Evolutionary conservation across 2,329 filamentous ascomycete species (phyloP).

Genomic region (Fusarium miscanthi): DNA sequence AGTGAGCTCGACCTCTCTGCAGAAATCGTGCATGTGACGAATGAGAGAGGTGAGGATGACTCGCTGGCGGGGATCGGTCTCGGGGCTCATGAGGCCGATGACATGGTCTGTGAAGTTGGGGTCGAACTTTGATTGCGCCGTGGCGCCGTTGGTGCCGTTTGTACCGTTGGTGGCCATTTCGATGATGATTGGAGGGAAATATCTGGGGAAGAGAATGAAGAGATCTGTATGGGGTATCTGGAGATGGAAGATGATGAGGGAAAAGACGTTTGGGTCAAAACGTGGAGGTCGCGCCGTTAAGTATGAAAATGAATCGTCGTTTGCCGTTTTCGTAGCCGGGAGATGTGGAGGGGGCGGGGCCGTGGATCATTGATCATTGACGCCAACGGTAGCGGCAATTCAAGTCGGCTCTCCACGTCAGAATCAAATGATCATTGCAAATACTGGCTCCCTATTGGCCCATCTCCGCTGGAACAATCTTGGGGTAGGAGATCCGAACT

Average conservation of each 20-base stretch:
- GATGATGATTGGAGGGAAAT: background rate
- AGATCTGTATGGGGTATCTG: slow-evolving; percentile 9
- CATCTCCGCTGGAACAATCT: background rate
- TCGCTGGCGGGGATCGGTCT: slow-evolving; percentile 72
- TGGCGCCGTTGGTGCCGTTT: slow-evolving; percentile 30
- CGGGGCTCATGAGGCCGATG: slow-evolving; percentile 77
- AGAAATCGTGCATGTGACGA: slow-evolving; percentile 81
- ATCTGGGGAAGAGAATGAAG: background rate
- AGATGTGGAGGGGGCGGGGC: slow-evolving; percentile 34
- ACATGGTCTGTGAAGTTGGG: slow-evolving; percentile 81
- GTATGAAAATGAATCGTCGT: background rate
- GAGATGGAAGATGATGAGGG: background rate
- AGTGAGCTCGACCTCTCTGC: slow-evolving; percentile 80
- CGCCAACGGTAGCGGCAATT: slow-evolving; percentile 33
- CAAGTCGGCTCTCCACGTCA: slow-evolving; percentile 33
- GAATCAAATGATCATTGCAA: slow-evolving; percentile 28
- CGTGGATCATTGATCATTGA: slow-evolving; percentile 20
- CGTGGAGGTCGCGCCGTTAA: slow-evolving; percentile 16
- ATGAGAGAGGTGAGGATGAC: slow-evolving; percentile 73
- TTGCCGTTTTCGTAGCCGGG: slow-evolving; percentile 36
- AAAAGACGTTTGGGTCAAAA: background rate
- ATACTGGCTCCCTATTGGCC: slow-evolving; percentile 6
- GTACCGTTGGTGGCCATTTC: slow-evolving; percentile 38
- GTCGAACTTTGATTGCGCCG: slow-evolving; percentile 65
- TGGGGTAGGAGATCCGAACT: slow-evolving; percentile 16